A percentile compares a stretch with the other conserved stretches of the same genome.
Conservation (phyloP, 352 stramenopile species). For the Phytophthora pinifolia region DNA sequence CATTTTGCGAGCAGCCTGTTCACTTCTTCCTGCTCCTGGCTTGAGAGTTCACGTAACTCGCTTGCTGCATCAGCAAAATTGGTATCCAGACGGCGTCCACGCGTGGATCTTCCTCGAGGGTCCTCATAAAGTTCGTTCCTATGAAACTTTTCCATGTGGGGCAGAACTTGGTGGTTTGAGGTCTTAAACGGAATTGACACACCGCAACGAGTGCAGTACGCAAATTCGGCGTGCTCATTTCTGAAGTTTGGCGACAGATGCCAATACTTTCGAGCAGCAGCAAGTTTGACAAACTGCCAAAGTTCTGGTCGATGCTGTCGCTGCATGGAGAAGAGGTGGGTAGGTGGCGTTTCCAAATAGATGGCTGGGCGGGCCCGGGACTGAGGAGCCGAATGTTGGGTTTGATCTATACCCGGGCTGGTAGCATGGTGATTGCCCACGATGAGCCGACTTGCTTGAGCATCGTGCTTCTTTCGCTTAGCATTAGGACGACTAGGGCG, state of each 20-base stretch:
- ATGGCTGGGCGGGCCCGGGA: background rate
- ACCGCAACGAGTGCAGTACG: constrained; percentile 5
- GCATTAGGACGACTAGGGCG: no score
- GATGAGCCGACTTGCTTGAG: no score
- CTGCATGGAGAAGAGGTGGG: constrained; percentile 2
- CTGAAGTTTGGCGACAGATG: constrained; percentile 8
- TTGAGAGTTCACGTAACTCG: constrained; percentile 1
- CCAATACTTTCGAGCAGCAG: constrained; percentile 1
- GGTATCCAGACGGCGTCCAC: no score
- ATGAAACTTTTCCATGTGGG: constrained; percentile 7
- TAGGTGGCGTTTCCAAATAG: background rate
- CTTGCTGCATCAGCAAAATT: no score
- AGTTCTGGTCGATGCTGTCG: constrained; percentile 6
- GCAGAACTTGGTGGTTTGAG: constrained; percentile 10
- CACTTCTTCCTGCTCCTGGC: constrained; percentile 3
- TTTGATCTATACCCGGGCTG: no score
- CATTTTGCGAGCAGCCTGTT: no score
- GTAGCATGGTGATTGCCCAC: no score
- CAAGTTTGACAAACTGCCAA: constrained; percentile 4
- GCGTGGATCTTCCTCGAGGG: no score
- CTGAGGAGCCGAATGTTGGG: no score
- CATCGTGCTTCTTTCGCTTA: no score
- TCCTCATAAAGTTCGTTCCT: no score
- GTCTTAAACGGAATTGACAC: constrained; percentile 4
- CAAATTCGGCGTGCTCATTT: constrained; percentile 9